phyloP scores from a whole-genome alignment of 257 asterid genomes.

The Ballota nigra region DNA sequence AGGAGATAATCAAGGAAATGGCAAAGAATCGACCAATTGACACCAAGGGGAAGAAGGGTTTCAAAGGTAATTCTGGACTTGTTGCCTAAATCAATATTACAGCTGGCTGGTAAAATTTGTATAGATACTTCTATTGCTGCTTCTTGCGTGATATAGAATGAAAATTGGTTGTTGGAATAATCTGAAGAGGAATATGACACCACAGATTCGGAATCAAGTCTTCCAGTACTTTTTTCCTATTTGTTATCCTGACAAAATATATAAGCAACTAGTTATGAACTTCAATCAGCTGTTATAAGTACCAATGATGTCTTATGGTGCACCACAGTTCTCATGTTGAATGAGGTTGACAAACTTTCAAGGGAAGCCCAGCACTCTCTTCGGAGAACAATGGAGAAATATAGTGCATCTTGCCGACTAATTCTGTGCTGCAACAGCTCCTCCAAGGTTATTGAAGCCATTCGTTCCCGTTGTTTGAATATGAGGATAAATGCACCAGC shows the following conservation, averaged over 20 bases:
- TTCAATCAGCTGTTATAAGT: conserved; percentile 11
- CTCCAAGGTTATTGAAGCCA: conserved; percentile 95
- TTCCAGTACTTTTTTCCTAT: not conserved
- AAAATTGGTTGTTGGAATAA: not conserved
- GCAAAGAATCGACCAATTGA: conserved; percentile 95
- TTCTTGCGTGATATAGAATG: not conserved
- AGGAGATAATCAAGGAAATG: conserved; percentile 96
- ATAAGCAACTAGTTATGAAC: conserved; percentile 14
- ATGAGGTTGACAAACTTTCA: conserved; percentile 97
- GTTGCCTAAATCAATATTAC: not conserved
- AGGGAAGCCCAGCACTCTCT: conserved; percentile 99
- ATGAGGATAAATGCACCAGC: conserved; percentile 84
- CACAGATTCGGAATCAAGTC: not conserved
- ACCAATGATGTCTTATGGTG: conserved; percentile 26
- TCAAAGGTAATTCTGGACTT: conserved; percentile 60
- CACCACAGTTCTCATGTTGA: conserved; percentile 73
- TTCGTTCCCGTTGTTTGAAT: conserved; percentile 95
- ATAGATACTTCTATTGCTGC: not conserved
- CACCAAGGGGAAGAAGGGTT: conserved; percentile 85
- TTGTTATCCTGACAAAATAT: not conserved
- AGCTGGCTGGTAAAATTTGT: not conserved
- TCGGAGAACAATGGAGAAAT: conserved; percentile 98
- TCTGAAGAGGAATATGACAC: not conserved
- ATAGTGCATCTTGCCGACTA: conserved; percentile 89
- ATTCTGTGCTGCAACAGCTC: conserved; percentile 96